A percentile compares a stretch with the other conserved stretches of the same genome.
Conservation (phyloP, 345 rosid species). For the Bretschneidera sinensis region DNA sequence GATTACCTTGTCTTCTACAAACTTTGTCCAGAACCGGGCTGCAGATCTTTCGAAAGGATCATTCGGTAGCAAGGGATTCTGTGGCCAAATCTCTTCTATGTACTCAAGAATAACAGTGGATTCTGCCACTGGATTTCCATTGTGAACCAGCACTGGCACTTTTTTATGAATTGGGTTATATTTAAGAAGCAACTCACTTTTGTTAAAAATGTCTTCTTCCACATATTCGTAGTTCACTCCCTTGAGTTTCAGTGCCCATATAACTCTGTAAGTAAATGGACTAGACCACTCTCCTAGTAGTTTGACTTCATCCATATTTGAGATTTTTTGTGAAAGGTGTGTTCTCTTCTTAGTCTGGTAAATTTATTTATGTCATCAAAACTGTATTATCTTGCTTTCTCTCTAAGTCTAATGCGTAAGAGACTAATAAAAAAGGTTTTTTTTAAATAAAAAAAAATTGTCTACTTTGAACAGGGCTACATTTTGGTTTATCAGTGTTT, state of each 20-base stretch:
- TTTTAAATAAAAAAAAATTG: no score
- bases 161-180: conserved; percentile 37
- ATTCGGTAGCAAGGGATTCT: conserved; percentile 22
- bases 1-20: conserved; percentile 27
- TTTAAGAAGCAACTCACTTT: conserved; percentile 30
- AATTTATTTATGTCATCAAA: neutral
- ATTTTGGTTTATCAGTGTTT: no score
- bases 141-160: conserved; percentile 37
- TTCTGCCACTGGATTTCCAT: conserved; percentile 27
- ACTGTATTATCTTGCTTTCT: no score
- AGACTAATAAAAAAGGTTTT: no score
- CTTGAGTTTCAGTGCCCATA: conserved; percentile 36
- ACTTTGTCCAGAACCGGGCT: conserved; percentile 32
- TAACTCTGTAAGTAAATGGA: conserved; percentile 23
- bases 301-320: conserved; percentile 27
- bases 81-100: conserved; percentile 28
- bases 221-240: conserved; percentile 25
- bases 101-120: conserved; percentile 28
- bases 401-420: no score
- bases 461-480: no score
- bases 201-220: conserved; percentile 27
- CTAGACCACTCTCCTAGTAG: conserved; percentile 36
- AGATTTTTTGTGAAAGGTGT: neutral
- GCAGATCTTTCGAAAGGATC: conserved; percentile 19
- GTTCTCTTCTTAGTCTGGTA: neutral